Conservation (phyloP, 208 protist genomes). For the Trypanosoma caninum region DNA sequence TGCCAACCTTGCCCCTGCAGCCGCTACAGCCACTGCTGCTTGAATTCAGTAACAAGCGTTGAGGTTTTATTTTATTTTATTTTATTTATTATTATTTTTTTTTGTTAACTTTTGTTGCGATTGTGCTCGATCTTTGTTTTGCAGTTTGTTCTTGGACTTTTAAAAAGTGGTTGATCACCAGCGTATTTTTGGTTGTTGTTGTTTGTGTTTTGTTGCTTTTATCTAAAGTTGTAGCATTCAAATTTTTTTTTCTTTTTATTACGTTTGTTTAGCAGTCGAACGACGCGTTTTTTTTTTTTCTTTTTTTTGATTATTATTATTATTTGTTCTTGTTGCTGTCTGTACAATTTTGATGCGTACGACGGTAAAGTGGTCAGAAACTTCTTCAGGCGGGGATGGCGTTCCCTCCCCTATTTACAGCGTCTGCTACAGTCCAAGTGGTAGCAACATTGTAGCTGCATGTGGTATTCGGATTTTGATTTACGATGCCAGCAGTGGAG, state of each 20-base stretch:
- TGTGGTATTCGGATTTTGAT: slow-evolving; percentile 92
- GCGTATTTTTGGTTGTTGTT: background rate
- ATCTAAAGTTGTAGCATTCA: background rate
- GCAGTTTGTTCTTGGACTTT: background rate
- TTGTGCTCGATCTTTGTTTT: background rate
- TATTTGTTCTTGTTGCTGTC: slow-evolving; percentile 13
- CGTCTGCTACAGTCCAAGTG: slow-evolving; percentile 87
- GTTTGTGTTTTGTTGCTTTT: background rate
- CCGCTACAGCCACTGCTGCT: slow-evolving; percentile 33
- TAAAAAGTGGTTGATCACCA: no score
- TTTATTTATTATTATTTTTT: slow-evolving; percentile 11
- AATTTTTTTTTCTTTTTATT: slow-evolving; percentile 16
- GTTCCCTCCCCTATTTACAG: slow-evolving; percentile 74
- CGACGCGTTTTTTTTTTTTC: slow-evolving; percentile 19
- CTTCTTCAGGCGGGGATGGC: slow-evolving; percentile 37
- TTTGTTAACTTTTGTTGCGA: slow-evolving; percentile 10
- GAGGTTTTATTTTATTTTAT: slow-evolving; percentile 23
- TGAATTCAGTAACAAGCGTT: slow-evolving; percentile 44
- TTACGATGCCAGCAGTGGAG: slow-evolving; percentile 89
- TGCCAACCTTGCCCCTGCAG: slow-evolving; percentile 30
- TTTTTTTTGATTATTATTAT: slow-evolving; percentile 21
- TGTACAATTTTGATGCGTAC: slow-evolving; percentile 46
- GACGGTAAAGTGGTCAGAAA: slow-evolving; percentile 68
- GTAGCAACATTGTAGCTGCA: slow-evolving; percentile 86
- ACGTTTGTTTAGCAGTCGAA: slow-evolving; percentile 17